Evolutionary conservation across 2,329 filamentous ascomycete species (phyloP).

Genomic region (Paracoccidioides brasiliensis): DNA sequence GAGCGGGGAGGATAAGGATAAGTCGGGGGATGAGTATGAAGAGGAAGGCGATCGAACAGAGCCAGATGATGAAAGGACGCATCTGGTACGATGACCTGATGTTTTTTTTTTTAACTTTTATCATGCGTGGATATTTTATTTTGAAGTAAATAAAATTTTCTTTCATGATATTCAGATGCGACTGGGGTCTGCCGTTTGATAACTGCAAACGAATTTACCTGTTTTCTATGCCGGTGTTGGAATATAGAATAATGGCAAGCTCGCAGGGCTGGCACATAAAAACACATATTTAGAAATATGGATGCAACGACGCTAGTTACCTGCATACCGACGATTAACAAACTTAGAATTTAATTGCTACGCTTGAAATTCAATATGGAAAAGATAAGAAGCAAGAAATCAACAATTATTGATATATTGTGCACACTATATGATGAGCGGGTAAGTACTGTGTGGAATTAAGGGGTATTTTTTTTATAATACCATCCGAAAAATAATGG

Average conservation of each 20-base stretch:
- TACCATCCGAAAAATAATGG: background rate
- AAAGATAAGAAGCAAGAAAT: no score
- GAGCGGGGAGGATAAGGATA: constrained; percentile 15
- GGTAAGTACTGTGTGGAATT: no score
- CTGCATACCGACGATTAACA: no score
- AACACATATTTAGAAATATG: no score
- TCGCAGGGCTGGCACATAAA: no score
- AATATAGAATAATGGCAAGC: background rate
- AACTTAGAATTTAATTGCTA: no score
- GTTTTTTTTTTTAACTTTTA: background rate
- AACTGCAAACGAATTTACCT: background rate
- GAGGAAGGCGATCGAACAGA: constrained; percentile 26
- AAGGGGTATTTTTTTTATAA: no score
- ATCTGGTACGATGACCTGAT: background rate
- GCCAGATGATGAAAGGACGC: constrained; percentile 23
- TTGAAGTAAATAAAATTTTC: background rate
- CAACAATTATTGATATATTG: no score
- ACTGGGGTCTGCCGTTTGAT: background rate
- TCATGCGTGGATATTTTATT: background rate
- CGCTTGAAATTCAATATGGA: no score
- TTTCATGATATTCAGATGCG: background rate
- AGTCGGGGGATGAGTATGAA: constrained; percentile 35
- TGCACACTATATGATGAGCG: no score
- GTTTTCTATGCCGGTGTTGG: background rate
- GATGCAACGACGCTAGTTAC: no score